phyloP scores from a whole-genome alignment of 768 basidiomycete genomes.

The Boletus rex-veris region DNA sequence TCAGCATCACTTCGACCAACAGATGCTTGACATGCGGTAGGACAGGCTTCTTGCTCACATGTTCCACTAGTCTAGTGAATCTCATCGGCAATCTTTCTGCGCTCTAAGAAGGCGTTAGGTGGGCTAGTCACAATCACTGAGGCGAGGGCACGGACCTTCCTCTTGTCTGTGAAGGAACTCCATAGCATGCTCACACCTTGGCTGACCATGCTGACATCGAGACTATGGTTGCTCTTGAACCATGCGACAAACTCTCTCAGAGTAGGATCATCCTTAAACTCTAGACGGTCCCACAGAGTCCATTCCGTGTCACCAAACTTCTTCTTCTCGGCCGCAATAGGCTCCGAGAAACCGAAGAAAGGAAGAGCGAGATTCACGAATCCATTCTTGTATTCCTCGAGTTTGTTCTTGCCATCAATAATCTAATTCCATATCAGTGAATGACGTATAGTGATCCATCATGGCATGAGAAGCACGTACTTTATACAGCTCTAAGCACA shows the following conservation, averaged over 20 bases:
- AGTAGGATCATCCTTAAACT: slow-evolving; percentile 86
- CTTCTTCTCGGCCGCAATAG: slow-evolving; percentile 82
- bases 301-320: slow-evolving; percentile 89
- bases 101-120: slow-evolving; percentile 47
- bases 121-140: not conserved
- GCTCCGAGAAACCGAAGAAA: slow-evolving; percentile 99
- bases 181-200: slow-evolving; percentile 98
- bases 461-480: slow-evolving; percentile 33
- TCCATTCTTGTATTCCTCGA: slow-evolving; percentile 97
- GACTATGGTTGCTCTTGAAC: slow-evolving; percentile 81
- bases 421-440: slow-evolving; percentile 47
- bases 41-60: slow-evolving; percentile 92
- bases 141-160: slow-evolving; percentile 60
- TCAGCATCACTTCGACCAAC: slow-evolving; percentile 91
- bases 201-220: slow-evolving; percentile 93
- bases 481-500: slow-evolving; percentile 97
- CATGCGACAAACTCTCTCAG: slow-evolving; percentile 78
- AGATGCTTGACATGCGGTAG: slow-evolving; percentile 80
- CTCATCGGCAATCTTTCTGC: slow-evolving; percentile 86
- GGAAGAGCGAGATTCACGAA: slow-evolving; percentile 97
- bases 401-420: slow-evolving; percentile 90
- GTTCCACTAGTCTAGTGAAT: slow-evolving; percentile 88
- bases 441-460: not conserved
- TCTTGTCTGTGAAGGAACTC: slow-evolving; percentile 89
- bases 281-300: slow-evolving; percentile 98